Percentiles rank a stretch among this genome's conserved stretches.
These are phyloP conservation scores for Millerago galiae DNA, from an alignment of 805 yeast genomes.

Conservation along the genomic window DNA sequence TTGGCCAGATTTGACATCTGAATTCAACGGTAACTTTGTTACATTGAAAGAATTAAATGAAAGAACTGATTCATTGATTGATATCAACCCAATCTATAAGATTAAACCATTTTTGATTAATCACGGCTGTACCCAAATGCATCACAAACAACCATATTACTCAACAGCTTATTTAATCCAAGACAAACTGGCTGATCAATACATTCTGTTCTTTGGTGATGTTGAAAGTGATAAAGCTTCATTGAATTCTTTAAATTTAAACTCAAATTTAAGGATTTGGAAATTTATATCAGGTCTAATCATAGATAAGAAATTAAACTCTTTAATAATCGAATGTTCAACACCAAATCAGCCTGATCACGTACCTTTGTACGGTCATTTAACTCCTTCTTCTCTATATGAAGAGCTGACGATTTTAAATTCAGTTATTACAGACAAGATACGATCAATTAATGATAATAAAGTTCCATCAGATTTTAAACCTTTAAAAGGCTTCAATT, in stretches of 20 bases:
- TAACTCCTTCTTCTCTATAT: slow-evolving; percentile 61
- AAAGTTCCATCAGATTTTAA: background rate
- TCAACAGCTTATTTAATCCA: slow-evolving; percentile 56
- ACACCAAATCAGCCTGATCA: slow-evolving; percentile 38
- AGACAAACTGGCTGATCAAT: slow-evolving; percentile 26
- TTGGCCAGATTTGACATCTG: slow-evolving; percentile 64
- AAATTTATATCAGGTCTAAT: slow-evolving; percentile 41
- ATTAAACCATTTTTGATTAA: slow-evolving; percentile 32
- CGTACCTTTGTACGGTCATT: slow-evolving; percentile 67
- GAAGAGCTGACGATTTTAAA: slow-evolving; percentile 38
- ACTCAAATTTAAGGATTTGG: slow-evolving; percentile 43
- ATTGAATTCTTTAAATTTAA: background rate
- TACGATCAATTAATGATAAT: background rate
- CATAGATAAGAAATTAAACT: slow-evolving; percentile 33
- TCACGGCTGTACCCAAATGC: slow-evolving; percentile 33
- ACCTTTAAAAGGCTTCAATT: slow-evolving; percentile 18
- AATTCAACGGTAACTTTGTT: slow-evolving; percentile 23
- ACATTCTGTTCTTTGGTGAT: slow-evolving; percentile 73
- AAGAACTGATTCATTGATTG: slow-evolving; percentile 1
- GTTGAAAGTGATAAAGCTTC: slow-evolving; percentile 63
- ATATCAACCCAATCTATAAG: slow-evolving; percentile 10
- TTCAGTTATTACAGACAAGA: background rate
- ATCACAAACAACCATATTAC: slow-evolving; percentile 21
- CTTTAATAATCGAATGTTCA: slow-evolving; percentile 77
- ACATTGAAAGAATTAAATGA: slow-evolving; percentile 13